Evolutionary conservation across 345 rosid genomes (phyloP), one percentile per base, ranked within the genome.

Genomic region (Jatropha curcas): DNA sequence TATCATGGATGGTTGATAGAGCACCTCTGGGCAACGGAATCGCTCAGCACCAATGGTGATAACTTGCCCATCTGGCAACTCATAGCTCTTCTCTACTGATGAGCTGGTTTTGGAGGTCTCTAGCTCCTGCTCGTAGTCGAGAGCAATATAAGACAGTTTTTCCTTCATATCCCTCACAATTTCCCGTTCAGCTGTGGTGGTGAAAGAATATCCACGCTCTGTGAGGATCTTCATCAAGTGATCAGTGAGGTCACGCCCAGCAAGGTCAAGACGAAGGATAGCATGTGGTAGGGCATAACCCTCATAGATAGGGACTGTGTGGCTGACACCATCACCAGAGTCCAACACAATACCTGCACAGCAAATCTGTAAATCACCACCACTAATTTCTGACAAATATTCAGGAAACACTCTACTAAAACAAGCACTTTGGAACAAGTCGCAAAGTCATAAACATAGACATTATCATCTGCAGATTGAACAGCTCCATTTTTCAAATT

Each of bases 131-230:
- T 94, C 97, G 5, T 82, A 94, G 84, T 94, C 98, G 7, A 91
- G 90, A 70, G 98, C 94, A 67, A 92, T 89, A 82, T 94, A 94
- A 60, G 94, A 81, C 14, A 94, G 86, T 83, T 94, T 94, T 78
- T 94, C 98, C 88, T 94, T 94, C 79, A 94, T 89, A 84, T 94
- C 97, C 74, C 98, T 89, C 60, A 93, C 97, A 28, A 93, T 93
- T 87, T 93, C 98, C 46, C 98, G 94, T 87, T 94, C 97, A 0
- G 97, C 97, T 57, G 96, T 87, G 75, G 98, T 94, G 81, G 96
- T 94, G 88, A 92, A 92, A 4, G 96, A 92, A 82, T 94, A 92
- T 7, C 98, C 96, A 83, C 98, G 92, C 84, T 92, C 98, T 0
- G 98, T 91, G 6, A 94, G 86, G 72, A 94, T 94, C 80, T 91